phyloP scores from a whole-genome alignment of 2,329 filamentous ascomycete genomes.

The Dryadomyces quercus-mongolicae region DNA sequence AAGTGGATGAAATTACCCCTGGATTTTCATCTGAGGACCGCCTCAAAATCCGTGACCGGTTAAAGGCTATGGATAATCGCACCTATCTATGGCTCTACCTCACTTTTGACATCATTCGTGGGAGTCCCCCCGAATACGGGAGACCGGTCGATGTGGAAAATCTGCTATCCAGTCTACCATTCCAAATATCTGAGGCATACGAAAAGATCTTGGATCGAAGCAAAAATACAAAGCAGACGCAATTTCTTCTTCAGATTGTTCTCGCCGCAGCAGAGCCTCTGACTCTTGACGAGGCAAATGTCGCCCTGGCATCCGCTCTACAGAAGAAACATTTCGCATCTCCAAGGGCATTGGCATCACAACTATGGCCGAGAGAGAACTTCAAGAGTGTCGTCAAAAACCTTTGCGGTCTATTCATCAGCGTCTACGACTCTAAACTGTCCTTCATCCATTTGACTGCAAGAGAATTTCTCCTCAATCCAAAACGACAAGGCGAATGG shows the following conservation, averaged over 20 bases:
- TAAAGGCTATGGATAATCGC: slow-evolving; percentile 19
- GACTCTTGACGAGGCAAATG: slow-evolving; percentile 11
- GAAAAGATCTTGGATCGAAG: slow-evolving; percentile 14
- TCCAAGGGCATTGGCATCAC: background rate
- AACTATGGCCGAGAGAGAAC: background rate
- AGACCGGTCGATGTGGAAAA: slow-evolving; percentile 5
- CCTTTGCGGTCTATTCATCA: slow-evolving; percentile 15
- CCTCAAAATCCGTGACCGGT: slow-evolving; percentile 12
- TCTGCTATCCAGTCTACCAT: slow-evolving; percentile 10
- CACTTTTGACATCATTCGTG: slow-evolving; percentile 19
- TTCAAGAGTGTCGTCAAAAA: slow-evolving; percentile 9
- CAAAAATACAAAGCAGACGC: background rate
- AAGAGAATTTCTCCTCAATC: slow-evolving; percentile 13
- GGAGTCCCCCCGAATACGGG: slow-evolving; percentile 7
- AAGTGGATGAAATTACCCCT: slow-evolving; percentile 10
- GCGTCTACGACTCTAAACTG: slow-evolving; percentile 12
- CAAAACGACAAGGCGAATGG: slow-evolving; percentile 7
- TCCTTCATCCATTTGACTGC: slow-evolving; percentile 16
- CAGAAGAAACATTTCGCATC: background rate
- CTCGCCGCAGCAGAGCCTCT: slow-evolving; percentile 10
- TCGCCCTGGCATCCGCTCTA: slow-evolving; percentile 8
- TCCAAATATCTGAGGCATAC: slow-evolving; percentile 14
- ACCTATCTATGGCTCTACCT: slow-evolving; percentile 29
- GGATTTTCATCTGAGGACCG: slow-evolving; percentile 11
- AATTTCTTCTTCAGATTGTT: slow-evolving; percentile 8